Conservation (phyloP, 768 basidiomycete genomes). For the Lyophyllum shimeji region DNA sequence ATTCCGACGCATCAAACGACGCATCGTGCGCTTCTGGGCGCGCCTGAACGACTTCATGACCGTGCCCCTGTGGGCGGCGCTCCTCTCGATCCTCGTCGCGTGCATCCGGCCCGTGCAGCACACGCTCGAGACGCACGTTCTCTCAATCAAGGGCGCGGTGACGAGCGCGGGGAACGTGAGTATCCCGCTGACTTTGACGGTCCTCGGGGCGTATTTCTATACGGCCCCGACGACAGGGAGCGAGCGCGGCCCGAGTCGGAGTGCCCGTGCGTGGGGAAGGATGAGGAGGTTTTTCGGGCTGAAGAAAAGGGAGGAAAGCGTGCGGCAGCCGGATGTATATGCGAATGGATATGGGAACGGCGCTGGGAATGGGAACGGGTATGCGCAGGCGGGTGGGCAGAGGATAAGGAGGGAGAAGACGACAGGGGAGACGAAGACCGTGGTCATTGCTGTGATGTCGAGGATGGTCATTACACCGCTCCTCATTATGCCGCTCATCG, state of each 20-base stretch:
- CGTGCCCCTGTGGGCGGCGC: slow-evolving; percentile 80
- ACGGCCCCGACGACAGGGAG: slow-evolving; percentile 27
- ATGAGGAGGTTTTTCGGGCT: slow-evolving; percentile 44
- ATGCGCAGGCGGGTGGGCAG: neutral
- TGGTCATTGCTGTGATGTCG: slow-evolving; percentile 77
- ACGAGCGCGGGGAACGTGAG: slow-evolving; percentile 70
- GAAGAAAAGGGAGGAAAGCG: too few relatives aligned
- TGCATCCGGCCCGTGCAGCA: slow-evolving; percentile 76
- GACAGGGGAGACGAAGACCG: slow-evolving; percentile 66
- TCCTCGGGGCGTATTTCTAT: slow-evolving; percentile 92
- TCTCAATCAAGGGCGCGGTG: slow-evolving; percentile 68
- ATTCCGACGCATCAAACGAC: slow-evolving; percentile 13
- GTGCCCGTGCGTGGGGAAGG: too few relatives aligned
- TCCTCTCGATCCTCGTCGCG: slow-evolving; percentile 75
- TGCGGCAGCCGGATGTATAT: too few relatives aligned
- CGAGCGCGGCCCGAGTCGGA: too few relatives aligned
- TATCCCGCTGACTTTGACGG: slow-evolving; percentile 87
- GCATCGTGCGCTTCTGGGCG: slow-evolving; percentile 29
- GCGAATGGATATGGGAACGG: slow-evolving; percentile 7
- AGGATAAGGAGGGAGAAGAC: neutral
- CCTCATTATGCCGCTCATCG: slow-evolving; percentile 75
- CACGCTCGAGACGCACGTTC: slow-evolving; percentile 59
- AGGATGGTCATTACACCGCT: slow-evolving; percentile 88
- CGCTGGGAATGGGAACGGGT: slow-evolving; percentile 1
- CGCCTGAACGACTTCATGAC: slow-evolving; percentile 79